These are phyloP conservation scores for Ophiostoma ulmi DNA, from an alignment of 2,329 filamentous ascomycete genomes.

Conservation along the genomic window DNA sequence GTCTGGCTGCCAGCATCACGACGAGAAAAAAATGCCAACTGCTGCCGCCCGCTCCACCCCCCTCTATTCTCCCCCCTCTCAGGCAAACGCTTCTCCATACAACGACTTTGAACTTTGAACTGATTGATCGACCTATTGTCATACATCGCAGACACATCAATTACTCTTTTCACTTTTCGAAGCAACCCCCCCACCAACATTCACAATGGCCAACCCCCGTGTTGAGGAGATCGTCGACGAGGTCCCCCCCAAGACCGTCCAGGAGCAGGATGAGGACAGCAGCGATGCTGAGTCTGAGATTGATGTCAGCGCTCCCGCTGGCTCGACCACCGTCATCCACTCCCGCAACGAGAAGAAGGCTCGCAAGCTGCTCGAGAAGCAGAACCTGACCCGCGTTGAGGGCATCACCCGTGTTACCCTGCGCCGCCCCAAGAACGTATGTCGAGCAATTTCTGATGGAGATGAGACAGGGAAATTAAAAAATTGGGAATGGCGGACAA, in stretches of 20 bases:
- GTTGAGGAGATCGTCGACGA: constrained; percentile 97
- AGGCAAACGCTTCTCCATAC: constrained; percentile 6
- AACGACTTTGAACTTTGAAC: neutral
- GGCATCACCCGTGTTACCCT: constrained; percentile 98
- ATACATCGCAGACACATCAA: neutral
- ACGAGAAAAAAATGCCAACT: constrained; percentile 20
- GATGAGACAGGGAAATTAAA: too few relatives aligned
- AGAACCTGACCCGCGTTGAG: constrained; percentile 90
- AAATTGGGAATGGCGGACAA: neutral
- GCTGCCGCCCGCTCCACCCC: constrained; percentile 17
- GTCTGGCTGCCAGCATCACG: constrained; percentile 11
- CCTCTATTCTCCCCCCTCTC: constrained; percentile 9
- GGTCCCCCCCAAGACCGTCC: constrained; percentile 74
- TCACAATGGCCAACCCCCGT: constrained; percentile 84
- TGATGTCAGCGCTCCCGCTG: constrained; percentile 66
- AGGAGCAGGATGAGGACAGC: constrained; percentile 65
- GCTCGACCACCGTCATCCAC: constrained; percentile 86
- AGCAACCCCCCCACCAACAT: neutral
- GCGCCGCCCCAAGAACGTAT: constrained; percentile 96
- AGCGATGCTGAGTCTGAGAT: constrained; percentile 67
- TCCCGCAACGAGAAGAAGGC: constrained; percentile 99
- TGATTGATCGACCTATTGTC: constrained; percentile 9
- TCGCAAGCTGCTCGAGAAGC: constrained; percentile 97
- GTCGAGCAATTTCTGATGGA: constrained; percentile 38
- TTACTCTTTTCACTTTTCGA: neutral